Base-by-base conservation (phyloP, 2,329 filamentous ascomycete species). In the Thelonectria rubi region DNA sequence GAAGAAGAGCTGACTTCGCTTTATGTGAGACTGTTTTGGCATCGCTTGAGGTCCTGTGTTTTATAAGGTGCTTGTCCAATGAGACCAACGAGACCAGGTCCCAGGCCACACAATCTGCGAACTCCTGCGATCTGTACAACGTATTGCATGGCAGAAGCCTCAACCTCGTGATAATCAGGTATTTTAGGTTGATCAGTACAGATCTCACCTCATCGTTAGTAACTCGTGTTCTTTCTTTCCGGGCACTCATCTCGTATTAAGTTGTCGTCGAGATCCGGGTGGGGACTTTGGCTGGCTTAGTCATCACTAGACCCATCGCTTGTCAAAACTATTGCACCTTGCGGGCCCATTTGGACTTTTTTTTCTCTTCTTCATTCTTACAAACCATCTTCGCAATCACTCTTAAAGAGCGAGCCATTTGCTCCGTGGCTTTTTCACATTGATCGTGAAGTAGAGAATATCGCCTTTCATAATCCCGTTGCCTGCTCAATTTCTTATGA, bases 401-500 rank as follows among this genome's bases (percentile, higher is more conserved):
- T 72, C 67, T 45, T 74, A 65, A 73, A 72, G 75, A 74, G 65
- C 72, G 73, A 76, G 73, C 67, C 67, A 68, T 66, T 49, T 51
- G 52, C 58, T 52, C 69, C 56, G 70, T 80, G 80, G 76, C 80
- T 77, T 78, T 65, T 81, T 82, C 82, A 78, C 69, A 72, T 72
- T 72, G 73, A 64, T 75, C 74, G 77, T 76, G 83, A 87, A 86
- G 85, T 79, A 87, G 84, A 87, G 67, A 59, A 78, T 43, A 46
- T 55, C 76, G 82, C 84, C 81, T 81, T 86, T 87, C 82, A 86
- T 85, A 87, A 87, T 87, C 84, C 82, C 79, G 77, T 78, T 76
- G 77, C 79, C 77, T 79, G 78, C 81, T 80, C 74, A 72, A 72
- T 72, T 69, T 72, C 69, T 69, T 65, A 76, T 78, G 81, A 80